Evolutionary conservation across 2,329 filamentous ascomycete genomes (phyloP), one percentile per base, ranked within the genome.

Genomic region (Epichloe brachyelytri): DNA sequence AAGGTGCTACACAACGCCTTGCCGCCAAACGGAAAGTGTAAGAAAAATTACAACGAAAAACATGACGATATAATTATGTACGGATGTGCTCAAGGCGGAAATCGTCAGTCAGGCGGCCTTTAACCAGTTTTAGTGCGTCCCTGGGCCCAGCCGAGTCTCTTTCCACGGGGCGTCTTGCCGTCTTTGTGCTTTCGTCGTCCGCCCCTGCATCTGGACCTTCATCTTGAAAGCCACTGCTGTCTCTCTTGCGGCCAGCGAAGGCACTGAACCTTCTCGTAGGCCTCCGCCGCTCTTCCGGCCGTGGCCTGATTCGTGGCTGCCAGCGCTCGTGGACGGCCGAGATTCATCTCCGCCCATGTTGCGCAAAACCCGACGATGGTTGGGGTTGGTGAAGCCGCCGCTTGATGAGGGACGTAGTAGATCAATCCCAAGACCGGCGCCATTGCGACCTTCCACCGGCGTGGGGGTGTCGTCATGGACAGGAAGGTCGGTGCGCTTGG

Each of bases 391-490:
- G 48, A 61, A 51, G 15, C 64, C 63, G 33, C 63, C 62, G 46
- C 65, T 65, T 1, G 65, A 65, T 4, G 58, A 58, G 2, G 67
- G 64, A 3, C 66, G 60, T 4, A 66, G 54, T 26, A 65, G 56
- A 5, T 68, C 66, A 5, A 58, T 55, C 4, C 61, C 65, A 12
- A 65, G 55, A 10, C 58, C 57, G 6, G 59, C 54, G 22, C 56
- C 55, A 8, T 55, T 54, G 15, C 58, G 45, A 6, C 53, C 59
- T 2, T 68, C 65, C 11, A 64, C 53, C 2, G 71, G 72, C 22
- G 72, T 72, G 14, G 72, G 71, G 72, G 71, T 7, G 52, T 54
- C 37, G 71, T 74, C 71, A 73, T 74, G 62, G 70, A 71, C 20
- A 73, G 58, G 44, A 68, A 71, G n/a, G 65, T 60, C 4, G 72